Evolutionary conservation across 2,329 filamentous ascomycete species (phyloP), one percentile per base, ranked within the genome.

Genomic region (Colletotrichum sp.): DNA sequence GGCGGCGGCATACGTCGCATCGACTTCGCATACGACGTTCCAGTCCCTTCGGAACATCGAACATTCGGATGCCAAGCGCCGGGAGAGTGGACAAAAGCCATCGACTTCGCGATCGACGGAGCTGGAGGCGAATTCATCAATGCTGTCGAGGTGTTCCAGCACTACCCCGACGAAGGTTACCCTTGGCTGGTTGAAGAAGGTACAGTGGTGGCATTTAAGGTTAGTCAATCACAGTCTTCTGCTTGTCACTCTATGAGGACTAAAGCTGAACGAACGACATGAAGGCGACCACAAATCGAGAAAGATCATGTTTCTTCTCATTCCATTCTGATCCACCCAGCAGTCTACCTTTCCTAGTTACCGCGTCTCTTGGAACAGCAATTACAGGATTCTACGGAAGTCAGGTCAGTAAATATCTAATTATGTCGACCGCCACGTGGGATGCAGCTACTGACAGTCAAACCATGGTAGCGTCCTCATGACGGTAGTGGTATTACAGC

Each of bases 221-320:
- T 21, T 7, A 21, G 43, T 48, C 1, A 13, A n/a, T 48, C 43
- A 21, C 43, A 21, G 43, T 0, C n/a, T 4, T 48, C 9, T 48
- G 0, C 1, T 18, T 21, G 10, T n/a, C n/a, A 48, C 10, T 16
- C 10, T 16, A 21, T n/a, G 18, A 48, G 39, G 6, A 48, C 43
- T 13, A 48, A 4, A 0, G 0, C 43, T 2, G 18, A 48, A 21
- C n/a, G 6, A 48, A 48, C 1, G 43, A 21, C 5, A 12, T 21
- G 43, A 48, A 48, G 43, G 10, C n/a, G 43, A 48, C 43, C 10
- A 48, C 18, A 7, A 48, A 13, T 13, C 43, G 43, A 7, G n/a
- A 13, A 10, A 48, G 43, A 21, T 48, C 43, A 21, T 48, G 43
- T 48, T 21, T 21, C 18, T 48, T 48, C 43, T 48, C 43, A n/a